These are phyloP conservation scores for Myriosclerotinia scirpicola DNA, from an alignment of 2,329 filamentous ascomycete species.

Conservation along the genomic window DNA sequence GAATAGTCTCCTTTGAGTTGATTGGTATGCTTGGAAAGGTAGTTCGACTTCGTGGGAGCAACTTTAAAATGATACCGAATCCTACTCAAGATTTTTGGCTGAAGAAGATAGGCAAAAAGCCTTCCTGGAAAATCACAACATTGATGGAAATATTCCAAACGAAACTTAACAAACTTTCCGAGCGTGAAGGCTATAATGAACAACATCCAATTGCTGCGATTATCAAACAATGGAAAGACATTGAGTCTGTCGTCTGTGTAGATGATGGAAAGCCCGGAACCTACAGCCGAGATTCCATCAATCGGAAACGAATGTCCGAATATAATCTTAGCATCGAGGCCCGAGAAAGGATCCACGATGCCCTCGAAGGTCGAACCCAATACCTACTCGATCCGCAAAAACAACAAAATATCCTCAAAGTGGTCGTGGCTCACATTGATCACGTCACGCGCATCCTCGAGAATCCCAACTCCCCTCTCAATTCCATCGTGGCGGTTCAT, in stretches of 20 bases:
- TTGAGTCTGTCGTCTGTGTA: constrained; percentile 26
- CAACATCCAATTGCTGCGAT: constrained; percentile 26
- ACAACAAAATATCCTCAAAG: constrained; percentile 33
- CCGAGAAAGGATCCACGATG: constrained; percentile 37
- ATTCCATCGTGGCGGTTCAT: constrained; percentile 46
- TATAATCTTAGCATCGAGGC: constrained; percentile 30
- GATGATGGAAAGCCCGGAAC: constrained; percentile 24
- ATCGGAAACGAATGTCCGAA: constrained; percentile 9
- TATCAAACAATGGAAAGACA: constrained; percentile 27
- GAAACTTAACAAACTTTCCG: constrained; percentile 29
- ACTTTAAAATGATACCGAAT: constrained; percentile 57
- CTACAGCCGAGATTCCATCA: too few relatives aligned
- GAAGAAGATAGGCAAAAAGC: constrained; percentile 38
- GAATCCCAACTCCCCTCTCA: constrained; percentile 42
- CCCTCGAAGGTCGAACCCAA: constrained; percentile 31
- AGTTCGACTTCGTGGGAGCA: constrained; percentile 51
- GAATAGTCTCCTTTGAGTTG: constrained; percentile 56
- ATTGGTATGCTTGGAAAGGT: constrained; percentile 56
- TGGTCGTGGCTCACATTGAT: constrained; percentile 35
- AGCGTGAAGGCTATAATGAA: constrained; percentile 18
- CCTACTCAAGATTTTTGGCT: constrained; percentile 57
- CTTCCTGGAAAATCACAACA: constrained; percentile 36
- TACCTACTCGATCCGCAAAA: constrained; percentile 30
- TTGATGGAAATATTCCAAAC: constrained; percentile 39
- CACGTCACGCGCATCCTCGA: constrained; percentile 48